Base-by-base conservation (phyloP, 2,329 filamentous ascomycete genomes). In the Apiospora aurea region DNA sequence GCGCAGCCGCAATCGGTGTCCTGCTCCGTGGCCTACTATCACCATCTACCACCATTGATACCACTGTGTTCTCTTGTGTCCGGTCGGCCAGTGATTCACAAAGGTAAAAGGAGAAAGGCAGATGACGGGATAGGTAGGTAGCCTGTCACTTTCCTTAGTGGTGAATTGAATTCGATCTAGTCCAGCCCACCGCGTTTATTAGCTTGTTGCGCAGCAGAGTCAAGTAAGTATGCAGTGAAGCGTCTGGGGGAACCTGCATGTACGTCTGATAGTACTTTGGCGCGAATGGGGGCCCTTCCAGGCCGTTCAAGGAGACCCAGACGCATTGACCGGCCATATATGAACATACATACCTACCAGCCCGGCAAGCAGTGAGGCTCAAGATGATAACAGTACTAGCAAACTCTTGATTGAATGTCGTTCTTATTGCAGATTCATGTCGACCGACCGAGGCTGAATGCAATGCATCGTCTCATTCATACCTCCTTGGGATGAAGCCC, bases 361-460 rank as follows among this genome's bases (percentile, higher is more conserved):
- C 16, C 53, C 53, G 18, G 7, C 53, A 61, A 61, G 14, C 53
- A 49, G 21, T 10, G 46, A 49, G 53, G 53, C 29, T 29, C 53
- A 38, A 34, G 53, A n/a, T 38, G 7, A 5, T 38, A 38, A n/a
- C 34, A 41, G 34, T 41, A 13, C 16, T 7, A 61, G n/a, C 7
- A 34, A 21, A 29, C 18, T 64, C 34, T 41, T 41, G 57, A 34
- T 41, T 64, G 34, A 64, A 21, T n/a, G n/a, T 13, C 21, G 21
- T 24, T 64, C 57, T 64, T 24, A 16, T 41, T 16, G 16, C 18
- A 64, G 21, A 64, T 41, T n/a, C 34, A n/a, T 41, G 18, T 14
- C 34, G 34, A 64, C 34, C 57, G 34, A 64, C 57, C 57, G 34
- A 64, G 57, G 57, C 57, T 64, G 57, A 41, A 64, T 64, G 57